Evolutionary conservation across 73 alveolate species (phyloP).

Genomic region (Tetrahymena malaccensis): DNA sequence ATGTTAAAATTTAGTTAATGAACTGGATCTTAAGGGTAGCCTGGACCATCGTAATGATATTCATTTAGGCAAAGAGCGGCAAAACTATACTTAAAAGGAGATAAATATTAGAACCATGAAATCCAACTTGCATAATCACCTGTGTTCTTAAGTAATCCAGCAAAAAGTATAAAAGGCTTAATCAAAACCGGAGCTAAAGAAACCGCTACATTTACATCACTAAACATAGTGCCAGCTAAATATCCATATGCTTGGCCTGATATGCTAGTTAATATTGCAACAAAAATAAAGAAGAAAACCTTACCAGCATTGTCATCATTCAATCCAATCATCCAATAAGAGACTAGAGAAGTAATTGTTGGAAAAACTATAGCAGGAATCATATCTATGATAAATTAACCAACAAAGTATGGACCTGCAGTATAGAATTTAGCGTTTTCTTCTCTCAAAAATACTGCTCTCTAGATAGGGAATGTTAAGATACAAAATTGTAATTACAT

Average conservation of each 20-base stretch:
- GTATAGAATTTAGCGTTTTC: constrained; percentile 40
- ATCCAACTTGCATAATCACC: constrained; percentile 45
- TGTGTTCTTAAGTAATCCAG: constrained; percentile 54
- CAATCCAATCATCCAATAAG: constrained; percentile 28
- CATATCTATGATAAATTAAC: constrained; percentile 38
- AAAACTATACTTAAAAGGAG: constrained; percentile 57
- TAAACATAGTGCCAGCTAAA: constrained; percentile 37
- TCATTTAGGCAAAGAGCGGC: constrained; percentile 55
- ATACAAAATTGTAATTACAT: constrained; percentile 2
- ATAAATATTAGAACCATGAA: constrained; percentile 55
- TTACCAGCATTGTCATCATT: constrained; percentile 5
- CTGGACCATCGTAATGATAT: background rate
- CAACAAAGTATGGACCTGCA: constrained; percentile 32
- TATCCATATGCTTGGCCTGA: constrained; percentile 35
- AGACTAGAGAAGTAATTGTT: background rate
- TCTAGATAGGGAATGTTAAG: constrained; percentile 38
- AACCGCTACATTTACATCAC: constrained; percentile 41
- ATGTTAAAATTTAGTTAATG: background rate
- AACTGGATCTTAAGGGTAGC: background rate
- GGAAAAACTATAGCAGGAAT: constrained; percentile 32
- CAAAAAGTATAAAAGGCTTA: constrained; percentile 59
- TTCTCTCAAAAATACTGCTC: constrained; percentile 63
- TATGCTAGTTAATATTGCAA: background rate
- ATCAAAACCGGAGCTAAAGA: constrained; percentile 34
- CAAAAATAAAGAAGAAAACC: background rate